A percentile compares a stretch with the other conserved stretches of the same genome.
These are phyloP conservation scores for Cryphonectria nitschkei DNA, from an alignment of 2,329 filamentous ascomycete species.

Conservation along the genomic window DNA sequence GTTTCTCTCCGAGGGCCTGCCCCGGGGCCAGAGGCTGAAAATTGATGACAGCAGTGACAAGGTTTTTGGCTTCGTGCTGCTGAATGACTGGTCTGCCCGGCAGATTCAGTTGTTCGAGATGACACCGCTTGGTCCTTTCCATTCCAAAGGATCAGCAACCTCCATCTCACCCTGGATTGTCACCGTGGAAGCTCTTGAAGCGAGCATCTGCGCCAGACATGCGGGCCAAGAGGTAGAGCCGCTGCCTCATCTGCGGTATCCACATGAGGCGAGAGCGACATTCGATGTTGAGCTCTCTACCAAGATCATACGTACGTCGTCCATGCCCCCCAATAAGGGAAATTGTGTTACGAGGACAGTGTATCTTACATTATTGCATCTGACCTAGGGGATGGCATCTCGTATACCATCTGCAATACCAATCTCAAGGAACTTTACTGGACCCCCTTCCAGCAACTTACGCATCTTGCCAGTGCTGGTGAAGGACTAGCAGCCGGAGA, in stretches of 20 bases:
- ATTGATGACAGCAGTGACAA: constrained; percentile 49
- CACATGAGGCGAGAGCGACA: not conserved
- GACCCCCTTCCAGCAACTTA: constrained; percentile 1
- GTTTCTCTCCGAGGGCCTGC: not conserved
- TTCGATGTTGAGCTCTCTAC: not conserved
- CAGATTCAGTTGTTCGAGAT: constrained; percentile 87
- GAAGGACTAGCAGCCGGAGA: not conserved
- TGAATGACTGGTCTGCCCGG: constrained; percentile 87
- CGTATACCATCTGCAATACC: not conserved
- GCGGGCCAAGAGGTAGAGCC: not conserved
- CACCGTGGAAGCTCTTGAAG: not conserved
- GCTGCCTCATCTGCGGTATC: not conserved
- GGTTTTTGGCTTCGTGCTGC: constrained; percentile 77
- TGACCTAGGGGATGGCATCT: not conserved
- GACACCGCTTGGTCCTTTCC: constrained; percentile 79
- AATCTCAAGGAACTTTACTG: not conserved
- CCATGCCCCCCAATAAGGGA: not conserved
- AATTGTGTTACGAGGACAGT: not conserved
- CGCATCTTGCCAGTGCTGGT: not conserved
- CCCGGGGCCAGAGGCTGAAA: not conserved
- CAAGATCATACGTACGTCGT: constrained; percentile 3
- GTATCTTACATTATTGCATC: not conserved
- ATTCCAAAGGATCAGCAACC: not conserved
- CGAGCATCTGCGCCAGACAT: too few species aligned
- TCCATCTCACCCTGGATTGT: not conserved